These are phyloP conservation scores for Sclerospora graminicola DNA, from an alignment of 352 stramenopile species.

Conservation along the genomic window DNA sequence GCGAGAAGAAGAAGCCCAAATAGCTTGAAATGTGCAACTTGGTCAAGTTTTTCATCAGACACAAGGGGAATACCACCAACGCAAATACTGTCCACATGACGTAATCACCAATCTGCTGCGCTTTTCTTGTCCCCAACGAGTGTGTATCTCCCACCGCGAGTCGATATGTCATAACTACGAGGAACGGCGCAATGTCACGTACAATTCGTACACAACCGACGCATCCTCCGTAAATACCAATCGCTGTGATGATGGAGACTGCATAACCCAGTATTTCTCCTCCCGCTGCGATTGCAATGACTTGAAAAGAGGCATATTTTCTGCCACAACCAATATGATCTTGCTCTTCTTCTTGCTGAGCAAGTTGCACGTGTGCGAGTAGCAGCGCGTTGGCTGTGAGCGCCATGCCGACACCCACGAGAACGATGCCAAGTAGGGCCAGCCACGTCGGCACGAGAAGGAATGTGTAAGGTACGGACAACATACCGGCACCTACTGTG, in stretches of 20 bases:
- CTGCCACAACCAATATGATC: conserved; percentile 38
- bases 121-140: conserved; percentile 6
- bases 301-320: conserved; percentile 52
- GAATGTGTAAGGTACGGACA: too few species aligned
- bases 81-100: conserved; percentile 42
- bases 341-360: conserved; percentile 27
- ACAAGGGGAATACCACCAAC: conserved; percentile 53
- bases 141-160: conserved; percentile 10
- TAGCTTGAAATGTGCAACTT: conserved; percentile 62
- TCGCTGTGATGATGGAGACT: conserved; percentile 50
- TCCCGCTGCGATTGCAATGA: conserved; percentile 42
- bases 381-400: conserved; percentile 49
- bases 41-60: conserved; percentile 59
- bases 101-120: conserved; percentile 26
- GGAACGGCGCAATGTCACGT: conserved; percentile 52
- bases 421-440: conserved; percentile 29
- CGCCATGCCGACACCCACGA: conserved; percentile 45
- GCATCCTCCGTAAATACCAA: conserved; percentile 63
- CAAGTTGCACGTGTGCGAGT: conserved; percentile 44
- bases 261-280: conserved; percentile 44
- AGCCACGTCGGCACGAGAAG: too few species aligned
- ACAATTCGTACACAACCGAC: conserved; percentile 66
- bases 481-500: too few species aligned
- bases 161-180: conserved; percentile 24
- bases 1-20: conserved; percentile 50